Conservation (phyloP, 1,284 basidiomycete genomes). For the Ceratobasidium theobromae region DNA sequence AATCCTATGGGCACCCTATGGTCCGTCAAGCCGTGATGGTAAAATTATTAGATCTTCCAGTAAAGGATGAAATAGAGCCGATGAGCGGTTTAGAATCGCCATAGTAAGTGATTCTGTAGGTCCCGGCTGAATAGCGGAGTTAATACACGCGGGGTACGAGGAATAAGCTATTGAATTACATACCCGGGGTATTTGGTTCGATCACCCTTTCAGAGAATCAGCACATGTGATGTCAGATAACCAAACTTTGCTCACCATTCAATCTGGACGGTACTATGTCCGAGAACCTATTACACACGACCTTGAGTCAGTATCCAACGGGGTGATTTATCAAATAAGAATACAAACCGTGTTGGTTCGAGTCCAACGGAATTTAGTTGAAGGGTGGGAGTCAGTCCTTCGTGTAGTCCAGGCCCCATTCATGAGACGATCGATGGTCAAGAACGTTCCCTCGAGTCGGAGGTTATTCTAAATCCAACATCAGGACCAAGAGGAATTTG, state of each 20-base stretch:
- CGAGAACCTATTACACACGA: slow-evolving; percentile 30
- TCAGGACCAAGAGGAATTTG: background rate
- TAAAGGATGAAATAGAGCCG: slow-evolving; percentile 62
- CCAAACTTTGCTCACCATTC: slow-evolving; percentile 23
- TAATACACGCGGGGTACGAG: slow-evolving; percentile 21
- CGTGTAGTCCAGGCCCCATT: slow-evolving; percentile 55
- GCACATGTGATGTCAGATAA: background rate
- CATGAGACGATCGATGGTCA: slow-evolving; percentile 61
- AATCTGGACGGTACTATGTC: slow-evolving; percentile 32
- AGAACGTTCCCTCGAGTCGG: slow-evolving; percentile 70
- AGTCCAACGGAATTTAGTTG: slow-evolving; percentile 69
- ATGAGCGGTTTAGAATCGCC: slow-evolving; percentile 68
- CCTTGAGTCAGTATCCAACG: background rate
- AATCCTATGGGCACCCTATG: no score
- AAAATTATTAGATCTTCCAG: slow-evolving; percentile 62
- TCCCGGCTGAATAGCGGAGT: slow-evolving; percentile 36
- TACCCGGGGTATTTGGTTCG: slow-evolving; percentile 59
- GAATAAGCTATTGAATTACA: no score
- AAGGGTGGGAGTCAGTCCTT: slow-evolving; percentile 77
- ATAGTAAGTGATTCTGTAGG: slow-evolving; percentile 69
- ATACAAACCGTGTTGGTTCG: slow-evolving; percentile 55
- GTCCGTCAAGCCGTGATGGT: slow-evolving; percentile 48
- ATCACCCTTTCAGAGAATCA: slow-evolving; percentile 55
- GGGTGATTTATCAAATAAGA: background rate
- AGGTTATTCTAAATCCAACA: slow-evolving; percentile 65